Conservation (phyloP, 768 basidiomycete genomes). For the Leccinellum albellum region DNA sequence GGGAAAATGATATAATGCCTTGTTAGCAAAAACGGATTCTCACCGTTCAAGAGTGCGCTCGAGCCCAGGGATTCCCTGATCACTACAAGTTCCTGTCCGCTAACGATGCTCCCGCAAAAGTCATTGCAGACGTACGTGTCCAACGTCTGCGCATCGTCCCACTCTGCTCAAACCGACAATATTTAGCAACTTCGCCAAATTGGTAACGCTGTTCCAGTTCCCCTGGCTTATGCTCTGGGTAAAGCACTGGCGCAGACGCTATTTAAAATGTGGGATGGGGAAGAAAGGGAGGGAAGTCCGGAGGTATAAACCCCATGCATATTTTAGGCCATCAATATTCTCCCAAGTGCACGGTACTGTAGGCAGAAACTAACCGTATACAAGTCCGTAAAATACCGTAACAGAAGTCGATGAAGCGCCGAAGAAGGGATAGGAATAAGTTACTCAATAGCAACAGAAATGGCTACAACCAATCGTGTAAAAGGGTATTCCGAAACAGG, state of each 20-base stretch:
- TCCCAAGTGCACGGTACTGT: not conserved
- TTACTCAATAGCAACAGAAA: conserved; percentile 2
- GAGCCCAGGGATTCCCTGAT: conserved; percentile 80
- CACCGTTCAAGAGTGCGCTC: conserved; percentile 63
- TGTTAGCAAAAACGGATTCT: conserved; percentile 67
- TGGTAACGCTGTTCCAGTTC: conserved; percentile 76
- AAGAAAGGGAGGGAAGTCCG: conserved; percentile 44
- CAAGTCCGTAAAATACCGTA: not conserved
- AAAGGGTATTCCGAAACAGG: conserved; percentile 19
- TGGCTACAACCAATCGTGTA: not conserved
- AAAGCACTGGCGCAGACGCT: conserved; percentile 42
- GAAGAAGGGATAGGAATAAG: conserved; percentile 13
- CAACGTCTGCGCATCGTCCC: not conserved
- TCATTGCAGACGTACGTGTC: conserved; percentile 50
- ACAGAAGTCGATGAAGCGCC: not conserved
- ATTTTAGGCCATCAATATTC: not conserved
- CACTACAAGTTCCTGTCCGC: conserved; percentile 56
- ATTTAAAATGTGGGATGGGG: conserved; percentile 42
- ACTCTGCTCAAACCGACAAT: not conserved
- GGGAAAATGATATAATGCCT: not conserved
- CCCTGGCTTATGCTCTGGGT: conserved; percentile 62
- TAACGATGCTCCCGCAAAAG: conserved; percentile 32
- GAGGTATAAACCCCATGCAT: conserved; percentile 27
- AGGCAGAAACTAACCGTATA: not conserved
- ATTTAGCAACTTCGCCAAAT: conserved; percentile 70